Evolutionary conservation across 345 rosid species (phyloP), one percentile per base, ranked within the genome.

Genomic region (Brassica cretica): DNA sequence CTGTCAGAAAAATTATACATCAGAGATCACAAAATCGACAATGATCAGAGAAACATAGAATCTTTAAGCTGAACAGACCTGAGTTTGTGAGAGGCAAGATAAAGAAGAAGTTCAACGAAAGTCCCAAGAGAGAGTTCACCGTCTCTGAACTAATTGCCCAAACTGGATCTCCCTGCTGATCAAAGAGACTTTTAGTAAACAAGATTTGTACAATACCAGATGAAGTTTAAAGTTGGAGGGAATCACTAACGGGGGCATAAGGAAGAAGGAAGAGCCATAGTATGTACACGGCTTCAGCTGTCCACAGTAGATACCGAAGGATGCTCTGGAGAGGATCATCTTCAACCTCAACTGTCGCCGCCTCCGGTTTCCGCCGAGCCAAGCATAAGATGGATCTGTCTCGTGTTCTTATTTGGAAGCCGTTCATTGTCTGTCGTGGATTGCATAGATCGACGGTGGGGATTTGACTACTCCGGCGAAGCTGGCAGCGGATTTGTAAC

Each of bases 251-350:
- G 68, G 98, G 96, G 65, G 98, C 98, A 82, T 84, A 89, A 37
- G 97, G 99, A 41, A 95, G 98, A 63, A 95, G 83, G 82, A 95
- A 90, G 74, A 95, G 98, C 97, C 97, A 95, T 69, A 87, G 75
- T 73, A 95, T 87, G 84, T 95, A 95, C 75, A 84, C 86, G 61
- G 89, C 89, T 87, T 93, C 99, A 24, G 90, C 81, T 35, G 73
- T 78, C 97, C 98, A 91, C 41, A 93, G 83, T 16, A 78, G 68
- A n/a, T 66, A 60, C 70, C 88, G 88, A 76, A 86, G 56, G 56
- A 81, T 77, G 68, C 85, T 79, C 81, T 77, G 80, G 0, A 16
- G 11, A 37, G 14, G 70, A 21, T 77, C 86, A 74, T 79, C 72
- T 29, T 74, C 84, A 9, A 41, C 77, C 8, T 84, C 88, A 2